Conservation (phyloP, 2,329 filamentous ascomycete species). For the Myriosclerotinia duriaeana region DNA sequence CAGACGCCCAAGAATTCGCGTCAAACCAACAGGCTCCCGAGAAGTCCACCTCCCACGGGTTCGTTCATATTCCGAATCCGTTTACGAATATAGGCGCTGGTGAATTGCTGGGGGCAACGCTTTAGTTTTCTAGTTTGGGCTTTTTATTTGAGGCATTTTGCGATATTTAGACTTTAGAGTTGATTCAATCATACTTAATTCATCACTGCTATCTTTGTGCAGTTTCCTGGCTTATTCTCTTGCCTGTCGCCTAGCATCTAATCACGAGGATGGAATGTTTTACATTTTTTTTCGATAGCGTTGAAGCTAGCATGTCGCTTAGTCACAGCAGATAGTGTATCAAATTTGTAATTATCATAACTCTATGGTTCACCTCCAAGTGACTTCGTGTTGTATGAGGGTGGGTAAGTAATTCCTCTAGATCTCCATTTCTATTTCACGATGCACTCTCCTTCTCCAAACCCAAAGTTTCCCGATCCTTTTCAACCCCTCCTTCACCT, state of each 20-base stretch:
- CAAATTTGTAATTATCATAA: no score
- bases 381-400: neutral
- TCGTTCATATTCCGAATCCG: constrained; percentile 12
- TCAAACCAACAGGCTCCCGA: constrained; percentile 9
- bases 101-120: neutral
- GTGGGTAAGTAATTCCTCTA: neutral
- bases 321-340: no score
- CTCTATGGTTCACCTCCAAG: no score
- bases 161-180: neutral
- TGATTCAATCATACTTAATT: neutral
- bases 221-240: no score
- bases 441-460: neutral
- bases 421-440: no score
- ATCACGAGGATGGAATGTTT: no score
- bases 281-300: no score
- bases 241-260: no score
- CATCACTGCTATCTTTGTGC: neutral
- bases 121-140: neutral
- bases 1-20: constrained; percentile 11
- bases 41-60: constrained; percentile 11
- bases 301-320: no score
- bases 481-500: neutral
- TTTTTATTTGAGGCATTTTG: neutral
- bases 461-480: neutral
- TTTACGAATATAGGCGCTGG: constrained; percentile 22